These are phyloP conservation scores for Exophiala aquamarina DNA, from an alignment of 2,329 filamentous ascomycete genomes.

Conservation along the genomic window DNA sequence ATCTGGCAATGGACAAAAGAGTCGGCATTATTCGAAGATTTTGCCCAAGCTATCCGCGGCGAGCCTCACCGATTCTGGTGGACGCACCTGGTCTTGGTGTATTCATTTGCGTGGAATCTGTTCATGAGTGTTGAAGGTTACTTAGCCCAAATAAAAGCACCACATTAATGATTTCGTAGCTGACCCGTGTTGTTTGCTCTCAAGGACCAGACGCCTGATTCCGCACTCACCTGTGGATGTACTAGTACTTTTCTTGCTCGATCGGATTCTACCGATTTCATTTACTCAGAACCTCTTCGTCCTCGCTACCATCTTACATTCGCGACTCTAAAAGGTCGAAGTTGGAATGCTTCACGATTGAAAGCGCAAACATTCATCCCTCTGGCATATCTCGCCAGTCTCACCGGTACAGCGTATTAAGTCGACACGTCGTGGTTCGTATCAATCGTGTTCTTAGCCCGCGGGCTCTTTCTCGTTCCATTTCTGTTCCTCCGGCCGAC, in stretches of 20 bases:
- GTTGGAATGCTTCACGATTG: too few relatives aligned
- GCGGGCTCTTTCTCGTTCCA: constrained; percentile 30
- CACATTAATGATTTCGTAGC: too few relatives aligned
- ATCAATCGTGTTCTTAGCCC: constrained; percentile 25
- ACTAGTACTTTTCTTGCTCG: constrained; percentile 59
- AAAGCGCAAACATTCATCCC: too few relatives aligned
- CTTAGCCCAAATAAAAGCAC: not conserved
- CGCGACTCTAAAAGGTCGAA: constrained; percentile 1
- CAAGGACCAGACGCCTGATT: constrained; percentile 35
- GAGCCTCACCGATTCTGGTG: constrained; percentile 15
- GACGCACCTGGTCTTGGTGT: constrained; percentile 11
- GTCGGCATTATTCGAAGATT: constrained; percentile 17
- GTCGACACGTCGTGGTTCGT: constrained; percentile 27
- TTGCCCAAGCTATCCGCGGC: constrained; percentile 10
- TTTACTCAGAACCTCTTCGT: constrained; percentile 66
- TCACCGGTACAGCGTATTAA: constrained; percentile 24
- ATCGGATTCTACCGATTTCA: constrained; percentile 59
- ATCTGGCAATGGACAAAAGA: constrained; percentile 18
- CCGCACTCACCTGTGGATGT: constrained; percentile 39
- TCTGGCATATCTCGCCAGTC: constrained; percentile 18
- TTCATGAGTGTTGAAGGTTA: constrained; percentile 21
- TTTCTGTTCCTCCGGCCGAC: constrained; percentile 10
- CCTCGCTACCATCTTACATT: constrained; percentile 52
- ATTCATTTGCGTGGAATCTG: constrained; percentile 16
- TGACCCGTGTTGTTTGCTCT: too few relatives aligned